A percentile compares a stretch with the other conserved stretches of the same genome.
phyloP scores from a whole-genome alignment of 495 filamentous ascomycete genomes.

The Beverwykella pulmonaria region DNA sequence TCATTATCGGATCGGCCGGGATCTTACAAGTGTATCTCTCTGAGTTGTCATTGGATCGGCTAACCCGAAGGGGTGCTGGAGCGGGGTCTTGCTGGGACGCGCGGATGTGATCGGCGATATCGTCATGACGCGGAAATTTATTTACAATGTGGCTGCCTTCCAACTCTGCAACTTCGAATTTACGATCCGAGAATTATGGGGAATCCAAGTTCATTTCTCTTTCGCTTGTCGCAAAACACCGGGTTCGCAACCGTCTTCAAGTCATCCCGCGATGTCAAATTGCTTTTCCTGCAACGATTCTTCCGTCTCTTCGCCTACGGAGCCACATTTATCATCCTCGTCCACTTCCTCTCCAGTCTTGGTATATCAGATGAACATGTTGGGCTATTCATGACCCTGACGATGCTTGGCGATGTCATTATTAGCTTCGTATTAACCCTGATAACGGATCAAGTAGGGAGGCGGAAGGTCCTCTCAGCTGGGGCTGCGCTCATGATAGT shows the following conservation, averaged over 20 bases:
- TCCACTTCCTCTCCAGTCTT: neutral
- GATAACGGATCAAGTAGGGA: slow-evolving; percentile 71
- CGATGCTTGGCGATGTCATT: neutral
- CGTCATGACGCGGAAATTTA: neutral
- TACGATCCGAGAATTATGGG: neutral
- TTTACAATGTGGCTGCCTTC: neutral
- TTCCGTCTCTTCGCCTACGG: neutral
- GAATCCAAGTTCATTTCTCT: neutral
- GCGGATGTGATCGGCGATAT: too few relatives aligned
- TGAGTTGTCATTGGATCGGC: neutral
- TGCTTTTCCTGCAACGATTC: neutral
- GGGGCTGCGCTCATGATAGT: slow-evolving; percentile 69
- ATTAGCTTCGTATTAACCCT: slow-evolving; percentile 66
- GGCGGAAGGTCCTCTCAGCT: slow-evolving; percentile 63
- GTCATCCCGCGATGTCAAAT: neutral
- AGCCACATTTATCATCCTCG: neutral
- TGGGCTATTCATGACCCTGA: neutral
- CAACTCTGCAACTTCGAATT: neutral
- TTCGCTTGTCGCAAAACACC: neutral
- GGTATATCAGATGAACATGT: neutral
- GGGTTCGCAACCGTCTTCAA: neutral
- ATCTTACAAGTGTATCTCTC: too few relatives aligned
- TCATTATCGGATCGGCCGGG: too few relatives aligned
- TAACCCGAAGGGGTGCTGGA: neutral
- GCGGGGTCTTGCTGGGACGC: neutral